Conservation (phyloP, 345 rosid genomes). For the Pistacia vera region DNA sequence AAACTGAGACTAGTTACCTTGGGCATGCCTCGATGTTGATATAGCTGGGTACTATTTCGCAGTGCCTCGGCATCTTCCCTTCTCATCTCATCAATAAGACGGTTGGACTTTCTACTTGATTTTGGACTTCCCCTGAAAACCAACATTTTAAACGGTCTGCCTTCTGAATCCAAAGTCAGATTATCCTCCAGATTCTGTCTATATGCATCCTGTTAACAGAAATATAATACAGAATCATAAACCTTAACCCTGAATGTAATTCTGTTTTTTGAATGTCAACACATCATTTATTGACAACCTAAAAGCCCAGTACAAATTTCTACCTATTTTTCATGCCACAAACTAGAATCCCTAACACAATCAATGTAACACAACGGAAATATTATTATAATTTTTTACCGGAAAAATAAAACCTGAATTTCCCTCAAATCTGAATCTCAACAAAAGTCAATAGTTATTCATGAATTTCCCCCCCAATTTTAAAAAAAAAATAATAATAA, state of each 20-base stretch:
- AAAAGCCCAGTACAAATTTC: neutral
- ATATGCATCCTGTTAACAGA: slow-evolving; percentile 34
- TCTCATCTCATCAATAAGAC: slow-evolving; percentile 41
- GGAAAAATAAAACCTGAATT: too few relatives aligned
- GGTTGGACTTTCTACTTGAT: slow-evolving; percentile 31
- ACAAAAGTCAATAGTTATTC: too few relatives aligned
- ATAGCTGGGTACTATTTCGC: slow-evolving; percentile 3
- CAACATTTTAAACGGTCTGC: slow-evolving; percentile 51
- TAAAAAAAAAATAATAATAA: too few relatives aligned
- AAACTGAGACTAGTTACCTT: slow-evolving; percentile 23
- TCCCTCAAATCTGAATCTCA: too few relatives aligned
- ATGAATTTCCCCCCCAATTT: too few relatives aligned
- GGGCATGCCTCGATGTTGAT: slow-evolving; percentile 32
- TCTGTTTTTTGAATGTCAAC: neutral
- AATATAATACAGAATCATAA: neutral
- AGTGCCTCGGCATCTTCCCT: slow-evolving; percentile 31
- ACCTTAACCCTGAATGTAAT: neutral
- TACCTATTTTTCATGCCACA: too few relatives aligned
- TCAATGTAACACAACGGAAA: too few relatives aligned
- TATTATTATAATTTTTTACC: too few relatives aligned
- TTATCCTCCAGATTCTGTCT: slow-evolving; percentile 34
- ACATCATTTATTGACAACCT: neutral
- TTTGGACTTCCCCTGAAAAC: slow-evolving; percentile 58
- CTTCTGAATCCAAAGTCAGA: slow-evolving; percentile 42
- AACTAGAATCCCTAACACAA: neutral